Percentiles rank a stretch among this genome's conserved stretches.
Evolutionary conservation across 768 basidiomycete species (phyloP).

Genomic region (Leccinellum rugosiceps): DNA sequence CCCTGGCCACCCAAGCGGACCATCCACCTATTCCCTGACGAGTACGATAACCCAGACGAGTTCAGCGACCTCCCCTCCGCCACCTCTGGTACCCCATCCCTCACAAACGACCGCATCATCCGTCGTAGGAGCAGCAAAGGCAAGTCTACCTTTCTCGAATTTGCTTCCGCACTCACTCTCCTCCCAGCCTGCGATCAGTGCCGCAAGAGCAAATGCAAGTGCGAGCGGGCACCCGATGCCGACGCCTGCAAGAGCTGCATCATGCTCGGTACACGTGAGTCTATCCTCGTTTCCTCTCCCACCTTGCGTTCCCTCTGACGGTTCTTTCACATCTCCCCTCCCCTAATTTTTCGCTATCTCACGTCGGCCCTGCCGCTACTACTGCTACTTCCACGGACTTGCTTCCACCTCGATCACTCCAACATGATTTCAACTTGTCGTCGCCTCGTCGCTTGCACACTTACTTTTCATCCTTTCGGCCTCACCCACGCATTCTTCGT

Average conservation of each 20-base stretch:
- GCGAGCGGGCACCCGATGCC: constrained; percentile 59
- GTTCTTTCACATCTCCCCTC: neutral
- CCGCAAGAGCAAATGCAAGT: constrained; percentile 88
- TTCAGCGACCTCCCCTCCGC: constrained; percentile 43
- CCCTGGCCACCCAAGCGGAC: constrained; percentile 23
- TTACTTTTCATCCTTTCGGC: neutral
- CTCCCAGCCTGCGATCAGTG: constrained; percentile 79
- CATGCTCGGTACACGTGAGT: constrained; percentile 67
- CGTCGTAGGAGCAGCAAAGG: constrained; percentile 79
- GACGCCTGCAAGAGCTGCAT: constrained; percentile 77
- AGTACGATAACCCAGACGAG: constrained; percentile 61
- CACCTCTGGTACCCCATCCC: constrained; percentile 13
- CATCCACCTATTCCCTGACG: constrained; percentile 46
- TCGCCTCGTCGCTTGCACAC: neutral
- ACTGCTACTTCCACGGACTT: neutral
- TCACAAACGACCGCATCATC: constrained; percentile 46
- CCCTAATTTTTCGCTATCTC: neutral
- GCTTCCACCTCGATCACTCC: neutral
- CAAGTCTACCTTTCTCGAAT: constrained; percentile 21
- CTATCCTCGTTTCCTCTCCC: neutral
- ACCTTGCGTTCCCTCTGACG: constrained; percentile 9
- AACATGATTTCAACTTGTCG: constrained; percentile 7
- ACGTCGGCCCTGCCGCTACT: neutral
- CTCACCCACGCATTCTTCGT: constrained; percentile 10
- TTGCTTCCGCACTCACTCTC: neutral